Percentiles rank a stretch among this genome's conserved stretches.
Conservation (phyloP, 129 eudicot genomes). For the Flaveria bidentis region DNA sequence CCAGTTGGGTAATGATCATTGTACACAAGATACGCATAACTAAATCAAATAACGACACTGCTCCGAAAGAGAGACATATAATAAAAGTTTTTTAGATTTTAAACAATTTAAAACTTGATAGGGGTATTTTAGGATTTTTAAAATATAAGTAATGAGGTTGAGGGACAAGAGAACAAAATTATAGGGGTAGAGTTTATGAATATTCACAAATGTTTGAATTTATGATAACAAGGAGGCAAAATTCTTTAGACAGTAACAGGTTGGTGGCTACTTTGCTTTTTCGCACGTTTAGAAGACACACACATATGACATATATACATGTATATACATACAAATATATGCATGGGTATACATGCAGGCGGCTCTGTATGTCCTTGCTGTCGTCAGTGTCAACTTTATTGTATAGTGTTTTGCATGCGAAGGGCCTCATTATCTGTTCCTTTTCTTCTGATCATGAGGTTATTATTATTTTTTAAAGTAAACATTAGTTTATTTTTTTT, state of each 20-base stretch:
- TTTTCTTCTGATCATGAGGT: not conserved
- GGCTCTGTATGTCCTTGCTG: not conserved
- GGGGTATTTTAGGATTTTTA: not conserved
- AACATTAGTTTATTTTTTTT: too few relatives aligned
- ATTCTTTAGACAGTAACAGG: conserved; percentile 20
- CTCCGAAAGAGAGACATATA: too few relatives aligned
- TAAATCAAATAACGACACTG: too few relatives aligned
- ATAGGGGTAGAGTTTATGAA: conserved; percentile 14
- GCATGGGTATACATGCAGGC: not conserved
- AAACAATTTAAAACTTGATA: not conserved
- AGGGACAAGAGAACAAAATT: conserved; percentile 24
- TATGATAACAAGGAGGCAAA: conserved; percentile 30
- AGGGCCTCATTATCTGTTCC: not conserved
- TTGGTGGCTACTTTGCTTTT: conserved; percentile 23
- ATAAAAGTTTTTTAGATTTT: too few relatives aligned
- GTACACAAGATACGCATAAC: too few relatives aligned
- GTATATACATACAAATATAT: not conserved
- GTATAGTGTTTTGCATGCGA: not conserved
- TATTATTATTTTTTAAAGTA: too few relatives aligned
- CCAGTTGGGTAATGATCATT: too few relatives aligned
- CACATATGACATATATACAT: too few relatives aligned
- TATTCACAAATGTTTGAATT: conserved; percentile 23
- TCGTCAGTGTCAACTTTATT: not conserved
- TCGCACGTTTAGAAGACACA: not conserved
- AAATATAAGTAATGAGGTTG: not conserved